Conservation (phyloP, 164 flowering plant species). For the Stephania cephalantha region DNA sequence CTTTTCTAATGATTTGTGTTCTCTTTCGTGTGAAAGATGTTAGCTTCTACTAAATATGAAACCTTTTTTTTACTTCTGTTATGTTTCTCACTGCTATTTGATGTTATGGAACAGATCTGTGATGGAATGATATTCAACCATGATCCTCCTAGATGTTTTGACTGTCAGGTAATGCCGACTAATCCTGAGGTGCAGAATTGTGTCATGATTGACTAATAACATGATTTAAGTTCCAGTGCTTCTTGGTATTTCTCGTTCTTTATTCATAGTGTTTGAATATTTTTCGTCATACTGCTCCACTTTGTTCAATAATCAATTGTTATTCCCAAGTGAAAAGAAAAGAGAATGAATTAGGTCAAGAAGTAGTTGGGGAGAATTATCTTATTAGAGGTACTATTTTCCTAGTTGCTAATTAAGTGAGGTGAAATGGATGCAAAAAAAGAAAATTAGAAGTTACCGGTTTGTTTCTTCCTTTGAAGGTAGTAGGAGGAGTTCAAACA, state of each 20-base stretch:
- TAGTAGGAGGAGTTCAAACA: no score
- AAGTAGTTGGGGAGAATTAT: background rate
- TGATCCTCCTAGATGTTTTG: conserved; percentile 75
- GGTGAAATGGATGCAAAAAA: background rate
- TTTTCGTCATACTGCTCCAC: background rate
- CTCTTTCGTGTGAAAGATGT: background rate
- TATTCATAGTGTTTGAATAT: background rate
- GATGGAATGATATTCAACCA: conserved; percentile 89
- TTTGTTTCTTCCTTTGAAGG: no score
- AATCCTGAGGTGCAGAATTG: background rate
- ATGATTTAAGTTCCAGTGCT: background rate
- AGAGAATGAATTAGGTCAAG: background rate
- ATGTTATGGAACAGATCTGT: conserved; percentile 63
- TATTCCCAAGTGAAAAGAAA: background rate
- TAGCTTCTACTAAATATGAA: background rate
- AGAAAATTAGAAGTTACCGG: no score
- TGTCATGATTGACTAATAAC: background rate
- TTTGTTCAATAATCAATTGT: background rate
- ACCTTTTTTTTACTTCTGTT: background rate
- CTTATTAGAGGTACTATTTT: no score
- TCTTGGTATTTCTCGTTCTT: background rate
- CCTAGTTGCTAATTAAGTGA: background rate
- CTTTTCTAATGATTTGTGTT: background rate
- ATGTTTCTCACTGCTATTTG: conserved; percentile 11
- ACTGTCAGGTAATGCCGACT: conserved; percentile 53